Percentiles rank a stretch among this genome's conserved stretches.
Conservation (phyloP, 2,329 filamentous ascomycete species). For the Epichloe bromicola region DNA sequence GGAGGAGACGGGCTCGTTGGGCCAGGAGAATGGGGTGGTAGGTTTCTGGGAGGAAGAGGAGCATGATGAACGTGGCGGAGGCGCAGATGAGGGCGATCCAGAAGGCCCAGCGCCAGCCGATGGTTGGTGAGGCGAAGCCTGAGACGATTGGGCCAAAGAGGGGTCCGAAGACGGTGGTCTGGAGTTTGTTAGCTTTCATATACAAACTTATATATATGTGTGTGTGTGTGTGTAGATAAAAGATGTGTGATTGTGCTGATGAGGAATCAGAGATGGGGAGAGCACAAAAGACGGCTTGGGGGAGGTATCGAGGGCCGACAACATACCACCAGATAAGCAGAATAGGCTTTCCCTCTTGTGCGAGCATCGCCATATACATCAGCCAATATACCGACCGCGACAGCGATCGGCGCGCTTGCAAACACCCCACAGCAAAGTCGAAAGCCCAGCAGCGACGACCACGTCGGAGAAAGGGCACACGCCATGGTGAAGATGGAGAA, state of each 20-base stretch:
- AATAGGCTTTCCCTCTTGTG: slow-evolving; percentile 3
- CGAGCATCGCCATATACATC: slow-evolving; percentile 44
- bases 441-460: slow-evolving; percentile 40
- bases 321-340: slow-evolving; percentile 43
- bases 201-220: no score
- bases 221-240: no score
- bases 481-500: slow-evolving; percentile 42
- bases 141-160: slow-evolving; percentile 53
- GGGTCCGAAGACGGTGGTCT: slow-evolving; percentile 52
- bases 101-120: slow-evolving; percentile 59
- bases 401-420: slow-evolving; percentile 46
- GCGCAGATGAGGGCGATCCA: slow-evolving; percentile 60
- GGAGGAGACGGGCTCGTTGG: slow-evolving; percentile 41
- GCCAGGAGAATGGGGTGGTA: slow-evolving; percentile 46
- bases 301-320: neutral
- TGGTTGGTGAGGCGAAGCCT: slow-evolving; percentile 43
- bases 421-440: slow-evolving; percentile 39
- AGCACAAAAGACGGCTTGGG: no score
- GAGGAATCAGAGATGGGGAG: no score
- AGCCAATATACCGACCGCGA: slow-evolving; percentile 51
- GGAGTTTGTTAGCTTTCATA: neutral
- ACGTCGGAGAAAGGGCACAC: slow-evolving; percentile 40
- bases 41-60: slow-evolving; percentile 54
- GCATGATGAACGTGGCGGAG: slow-evolving; percentile 42
- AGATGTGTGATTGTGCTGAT: no score